A percentile compares a stretch with the other conserved stretches of the same genome.
phyloP scores from a whole-genome alignment of 1,139 yeast species.

The Candida sojae region DNA sequence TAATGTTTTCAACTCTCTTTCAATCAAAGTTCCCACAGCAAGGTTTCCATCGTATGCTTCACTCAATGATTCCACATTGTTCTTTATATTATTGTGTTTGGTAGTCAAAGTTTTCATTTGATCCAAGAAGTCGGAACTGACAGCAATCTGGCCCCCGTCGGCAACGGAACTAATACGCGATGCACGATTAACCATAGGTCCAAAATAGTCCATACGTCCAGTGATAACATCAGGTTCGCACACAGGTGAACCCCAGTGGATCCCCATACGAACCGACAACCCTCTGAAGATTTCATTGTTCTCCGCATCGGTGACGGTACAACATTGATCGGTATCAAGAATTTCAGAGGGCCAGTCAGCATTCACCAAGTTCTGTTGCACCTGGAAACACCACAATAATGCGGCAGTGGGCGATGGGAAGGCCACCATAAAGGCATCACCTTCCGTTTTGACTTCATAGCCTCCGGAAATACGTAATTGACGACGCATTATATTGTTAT shows the following conservation, averaged over 20 bases:
- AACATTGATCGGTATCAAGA: conserved; percentile 80
- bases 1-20: conserved; percentile 65
- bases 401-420: conserved; percentile 94
- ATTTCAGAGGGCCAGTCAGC: conserved; percentile 98
- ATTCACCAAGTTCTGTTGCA: conserved; percentile 75
- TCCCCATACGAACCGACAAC: conserved; percentile 93
- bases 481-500: conserved; percentile 91
- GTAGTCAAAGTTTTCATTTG: conserved; percentile 65
- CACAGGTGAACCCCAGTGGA: conserved; percentile 98
- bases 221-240: conserved; percentile 95
- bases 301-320: conserved; percentile 70
- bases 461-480: conserved; percentile 93
- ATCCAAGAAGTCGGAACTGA: conserved; percentile 77
- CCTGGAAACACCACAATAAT: conserved; percentile 90
- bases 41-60: conserved; percentile 68
- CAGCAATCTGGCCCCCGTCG: conserved; percentile 95
- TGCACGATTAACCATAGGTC: conserved; percentile 97
- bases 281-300: conserved; percentile 78
- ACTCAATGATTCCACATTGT: conserved; percentile 37
- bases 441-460: conserved; percentile 98
- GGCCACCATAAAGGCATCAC: conserved; percentile 99
- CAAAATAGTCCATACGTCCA: conserved; percentile 96
- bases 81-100: conserved; percentile 50
- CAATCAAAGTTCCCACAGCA: conserved; percentile 63
- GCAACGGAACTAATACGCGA: conserved; percentile 94